Conservation (phyloP, 768 basidiomycete species). For the Panaeolus cyanescens region DNA sequence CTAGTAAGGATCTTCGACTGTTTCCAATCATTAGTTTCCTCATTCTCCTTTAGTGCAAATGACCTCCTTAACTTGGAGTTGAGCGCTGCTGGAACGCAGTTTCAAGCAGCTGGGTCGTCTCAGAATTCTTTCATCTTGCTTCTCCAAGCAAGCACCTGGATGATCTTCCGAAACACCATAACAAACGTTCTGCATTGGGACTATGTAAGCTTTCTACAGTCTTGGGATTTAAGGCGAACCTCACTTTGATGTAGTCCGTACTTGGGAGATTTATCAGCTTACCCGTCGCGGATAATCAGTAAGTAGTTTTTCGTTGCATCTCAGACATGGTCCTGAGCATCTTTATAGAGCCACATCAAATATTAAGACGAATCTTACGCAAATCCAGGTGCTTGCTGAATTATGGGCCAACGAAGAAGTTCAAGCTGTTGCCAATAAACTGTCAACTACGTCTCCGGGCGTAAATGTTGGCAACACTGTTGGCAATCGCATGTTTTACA, state of each 20-base stretch:
- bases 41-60: slow-evolving; percentile 42
- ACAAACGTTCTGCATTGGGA: slow-evolving; percentile 68
- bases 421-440: slow-evolving; percentile 31
- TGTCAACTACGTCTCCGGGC: slow-evolving; percentile 35
- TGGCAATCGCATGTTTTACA: slow-evolving; percentile 64
- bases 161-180: slow-evolving; percentile 61
- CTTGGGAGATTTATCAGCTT: slow-evolving; percentile 66
- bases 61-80: slow-evolving; percentile 62
- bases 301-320: slow-evolving; percentile 10
- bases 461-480: slow-evolving; percentile 55
- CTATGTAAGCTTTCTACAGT: slow-evolving; percentile 45
- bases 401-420: slow-evolving; percentile 48
- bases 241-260: slow-evolving; percentile 46
- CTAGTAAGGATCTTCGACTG: slow-evolving; percentile 27
- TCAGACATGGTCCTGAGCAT: not conserved
- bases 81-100: slow-evolving; percentile 59
- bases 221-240: slow-evolving; percentile 3
- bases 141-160: slow-evolving; percentile 63
- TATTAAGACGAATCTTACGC: slow-evolving; percentile 54
- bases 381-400: slow-evolving; percentile 47
- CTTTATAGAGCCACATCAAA: slow-evolving; percentile 48
- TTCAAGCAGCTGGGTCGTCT: slow-evolving; percentile 41
- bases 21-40: not conserved
- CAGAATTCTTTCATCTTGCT: slow-evolving; percentile 52
- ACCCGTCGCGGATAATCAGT: slow-evolving; percentile 49